phyloP scores from a whole-genome alignment of 192 early-diverging fungal genomes.

The Spizellomyces punctatus region DNA sequence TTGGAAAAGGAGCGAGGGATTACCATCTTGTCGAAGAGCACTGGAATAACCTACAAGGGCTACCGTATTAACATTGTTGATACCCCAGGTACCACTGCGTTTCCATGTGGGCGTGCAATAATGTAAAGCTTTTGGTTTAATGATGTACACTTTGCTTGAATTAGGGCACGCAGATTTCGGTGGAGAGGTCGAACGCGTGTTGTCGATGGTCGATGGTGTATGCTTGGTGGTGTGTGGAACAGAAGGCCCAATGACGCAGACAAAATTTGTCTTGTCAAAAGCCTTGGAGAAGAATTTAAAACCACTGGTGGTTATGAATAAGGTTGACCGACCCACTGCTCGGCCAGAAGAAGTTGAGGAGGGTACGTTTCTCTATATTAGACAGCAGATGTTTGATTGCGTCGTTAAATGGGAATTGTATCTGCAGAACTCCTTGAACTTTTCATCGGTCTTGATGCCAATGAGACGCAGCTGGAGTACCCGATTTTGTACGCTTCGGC shows the following conservation, averaged over 20 bases:
- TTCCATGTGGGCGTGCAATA: background rate
- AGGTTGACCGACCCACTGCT: conserved; percentile 77
- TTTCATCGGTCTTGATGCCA: conserved; percentile 76
- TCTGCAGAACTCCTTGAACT: conserved; percentile 72
- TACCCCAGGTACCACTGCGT: conserved; percentile 59
- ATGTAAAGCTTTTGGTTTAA: background rate
- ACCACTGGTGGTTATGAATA: conserved; percentile 84
- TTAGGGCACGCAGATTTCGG: conserved; percentile 31
- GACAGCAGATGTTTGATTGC: background rate
- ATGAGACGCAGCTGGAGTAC: conserved; percentile 79
- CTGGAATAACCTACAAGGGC: conserved; percentile 70
- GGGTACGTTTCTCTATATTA: conserved; percentile 7
- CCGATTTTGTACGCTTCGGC: conserved; percentile 76
- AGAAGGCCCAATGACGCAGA: conserved; percentile 90
- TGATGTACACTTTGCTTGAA: background rate
- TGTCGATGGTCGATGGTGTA: conserved; percentile 89
- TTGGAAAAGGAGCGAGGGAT: conserved; percentile 87
- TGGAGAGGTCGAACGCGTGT: conserved; percentile 80
- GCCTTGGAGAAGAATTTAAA: conserved; percentile 68
- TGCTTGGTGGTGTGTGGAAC: conserved; percentile 83
- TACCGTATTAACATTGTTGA: conserved; percentile 88
- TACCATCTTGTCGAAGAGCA: conserved; percentile 84
- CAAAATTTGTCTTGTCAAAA: conserved; percentile 84
- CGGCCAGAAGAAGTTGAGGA: conserved; percentile 79
- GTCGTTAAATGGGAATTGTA: background rate